Percentiles rank a stretch among this genome's conserved stretches.
phyloP scores from a whole-genome alignment of 495 filamentous ascomycete species.

The Annulohypoxylon maeteangense region DNA sequence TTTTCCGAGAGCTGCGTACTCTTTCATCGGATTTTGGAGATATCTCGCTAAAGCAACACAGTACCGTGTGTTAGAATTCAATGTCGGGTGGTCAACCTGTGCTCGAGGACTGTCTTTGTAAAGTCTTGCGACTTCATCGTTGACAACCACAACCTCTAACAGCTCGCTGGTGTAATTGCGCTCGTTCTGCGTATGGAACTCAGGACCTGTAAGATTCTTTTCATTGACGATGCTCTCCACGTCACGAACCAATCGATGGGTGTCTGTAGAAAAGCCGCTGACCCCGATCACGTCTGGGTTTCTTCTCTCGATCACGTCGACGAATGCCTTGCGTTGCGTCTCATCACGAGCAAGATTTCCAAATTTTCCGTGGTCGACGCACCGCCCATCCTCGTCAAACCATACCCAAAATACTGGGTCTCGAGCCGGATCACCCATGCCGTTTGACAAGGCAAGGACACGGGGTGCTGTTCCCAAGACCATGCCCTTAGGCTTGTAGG shows the following conservation, averaged over 20 bases:
- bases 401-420: constrained; percentile 92
- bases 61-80: constrained; percentile 81
- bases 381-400: constrained; percentile 90
- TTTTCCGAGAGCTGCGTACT: constrained; percentile 90
- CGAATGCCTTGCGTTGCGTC: constrained; percentile 70
- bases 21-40: constrained; percentile 91
- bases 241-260: constrained; percentile 82
- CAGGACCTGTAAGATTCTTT: constrained; percentile 76
- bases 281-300: constrained; percentile 91
- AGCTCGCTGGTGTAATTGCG: constrained; percentile 74
- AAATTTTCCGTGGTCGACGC: constrained; percentile 89
- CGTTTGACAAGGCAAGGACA: constrained; percentile 86
- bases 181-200: constrained; percentile 71
- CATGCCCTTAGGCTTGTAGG: constrained; percentile 95
- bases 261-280: constrained; percentile 89
- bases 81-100: constrained; percentile 79
- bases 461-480: constrained; percentile 86
- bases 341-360: constrained; percentile 79
- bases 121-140: constrained; percentile 93
- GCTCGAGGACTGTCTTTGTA: constrained; percentile 91
- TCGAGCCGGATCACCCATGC: constrained; percentile 74
- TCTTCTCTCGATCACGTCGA: constrained; percentile 76
- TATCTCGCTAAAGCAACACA: constrained; percentile 90
- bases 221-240: constrained; percentile 78
- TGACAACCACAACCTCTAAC: constrained; percentile 89